These are phyloP conservation scores for Wallacemonas rigidus DNA, from an alignment of 208 protist genomes.

Conservation along the genomic window DNA sequence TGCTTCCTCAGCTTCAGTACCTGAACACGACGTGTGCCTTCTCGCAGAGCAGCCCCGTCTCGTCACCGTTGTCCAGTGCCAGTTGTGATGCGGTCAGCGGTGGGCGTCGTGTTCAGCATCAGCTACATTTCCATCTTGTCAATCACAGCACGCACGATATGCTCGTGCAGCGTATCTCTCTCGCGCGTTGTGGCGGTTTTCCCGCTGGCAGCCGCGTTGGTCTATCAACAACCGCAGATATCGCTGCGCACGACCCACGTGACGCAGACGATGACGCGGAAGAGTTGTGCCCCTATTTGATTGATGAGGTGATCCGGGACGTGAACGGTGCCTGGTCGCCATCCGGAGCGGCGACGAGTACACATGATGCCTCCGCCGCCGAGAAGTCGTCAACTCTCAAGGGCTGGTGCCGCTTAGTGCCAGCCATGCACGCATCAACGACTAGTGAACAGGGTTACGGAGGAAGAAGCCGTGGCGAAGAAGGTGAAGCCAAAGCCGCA, in stretches of 20 bases:
- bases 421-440: neutral
- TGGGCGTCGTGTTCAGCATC: conserved; percentile 1
- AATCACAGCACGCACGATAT: conserved; percentile 16
- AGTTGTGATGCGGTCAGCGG: neutral
- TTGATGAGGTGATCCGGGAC: neutral
- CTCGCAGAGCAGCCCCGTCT: neutral
- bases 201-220: conserved; percentile 5
- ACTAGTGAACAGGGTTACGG: too few species aligned
- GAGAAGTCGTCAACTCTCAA: neutral
- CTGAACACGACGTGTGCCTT: conserved; percentile 15
- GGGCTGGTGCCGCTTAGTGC: conserved; percentile 4
- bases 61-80: neutral
- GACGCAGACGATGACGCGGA: conserved; percentile 16
- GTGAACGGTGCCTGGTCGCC: neutral
- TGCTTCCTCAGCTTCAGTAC: conserved; percentile 7
- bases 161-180: conserved; percentile 16
- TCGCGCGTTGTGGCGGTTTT: conserved; percentile 8
- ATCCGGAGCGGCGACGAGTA: neutral
- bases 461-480: too few species aligned
- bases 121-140: conserved; percentile 17
- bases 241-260: neutral
- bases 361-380: too few species aligned
- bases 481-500: neutral
- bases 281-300: conserved; percentile 19
- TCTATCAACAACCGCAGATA: conserved; percentile 12